Percentiles rank a stretch among this genome's conserved stretches.
phyloP scores from a whole-genome alignment of 1,284 basidiomycete species.

The Ustilago esculenta region DNA sequence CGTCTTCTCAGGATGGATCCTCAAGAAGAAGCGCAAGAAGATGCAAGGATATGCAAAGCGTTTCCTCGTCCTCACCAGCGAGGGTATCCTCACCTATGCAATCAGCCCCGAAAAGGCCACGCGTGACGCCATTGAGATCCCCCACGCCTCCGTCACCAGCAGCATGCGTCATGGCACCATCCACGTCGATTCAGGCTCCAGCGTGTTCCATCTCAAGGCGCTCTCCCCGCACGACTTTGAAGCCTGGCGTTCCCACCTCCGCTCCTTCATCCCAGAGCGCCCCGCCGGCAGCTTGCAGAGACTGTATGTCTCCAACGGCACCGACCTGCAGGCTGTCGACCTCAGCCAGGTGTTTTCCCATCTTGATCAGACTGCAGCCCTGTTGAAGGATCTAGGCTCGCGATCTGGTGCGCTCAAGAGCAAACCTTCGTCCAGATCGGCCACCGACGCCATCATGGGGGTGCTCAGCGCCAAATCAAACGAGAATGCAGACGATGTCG shows the following conservation, averaged over 20 bases:
- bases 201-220: constrained; percentile 65
- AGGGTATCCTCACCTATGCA: constrained; percentile 63
- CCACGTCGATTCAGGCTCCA: constrained; percentile 64
- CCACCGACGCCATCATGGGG: constrained; percentile 34
- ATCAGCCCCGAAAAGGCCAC: constrained; percentile 56
- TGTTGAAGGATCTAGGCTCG: constrained; percentile 41
- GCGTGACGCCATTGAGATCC: constrained; percentile 64
- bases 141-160: constrained; percentile 63
- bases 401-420: constrained; percentile 16
- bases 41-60: constrained; percentile 67
- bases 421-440: constrained; percentile 11
- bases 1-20: constrained; percentile 63
- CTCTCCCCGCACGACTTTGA: constrained; percentile 61
- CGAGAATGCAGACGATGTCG: constrained; percentile 23
- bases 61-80: constrained; percentile 59
- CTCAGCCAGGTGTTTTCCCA: constrained; percentile 46
- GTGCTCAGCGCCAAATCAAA: constrained; percentile 28
- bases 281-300: constrained; percentile 32
- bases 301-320: constrained; percentile 50
- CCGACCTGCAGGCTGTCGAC: constrained; percentile 53
- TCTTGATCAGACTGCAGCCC: constrained; percentile 48
- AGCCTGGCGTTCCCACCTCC: constrained; percentile 56
- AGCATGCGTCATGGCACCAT: constrained; percentile 63
- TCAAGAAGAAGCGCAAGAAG: constrained; percentile 67
- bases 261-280: constrained; percentile 60